Percentiles rank a stretch among this genome's conserved stretches.
Conservation (phyloP, 208 protist species). For the Naegleria lovaniensis region DNA sequence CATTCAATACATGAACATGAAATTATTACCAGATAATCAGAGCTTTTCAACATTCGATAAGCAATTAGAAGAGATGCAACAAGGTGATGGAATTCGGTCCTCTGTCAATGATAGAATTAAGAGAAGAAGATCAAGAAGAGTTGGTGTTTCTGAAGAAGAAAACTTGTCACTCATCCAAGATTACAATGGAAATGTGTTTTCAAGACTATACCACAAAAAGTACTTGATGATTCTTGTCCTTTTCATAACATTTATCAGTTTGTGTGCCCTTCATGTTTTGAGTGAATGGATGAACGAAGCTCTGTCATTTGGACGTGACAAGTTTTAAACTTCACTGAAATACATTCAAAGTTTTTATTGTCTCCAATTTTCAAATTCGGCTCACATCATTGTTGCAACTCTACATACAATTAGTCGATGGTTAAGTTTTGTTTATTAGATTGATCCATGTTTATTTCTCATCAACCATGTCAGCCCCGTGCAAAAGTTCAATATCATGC, state of each 20-base stretch:
- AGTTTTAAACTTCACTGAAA: too few relatives aligned
- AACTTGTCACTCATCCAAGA: not conserved
- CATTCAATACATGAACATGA: slow-evolving; percentile 7
- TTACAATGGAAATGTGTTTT: not conserved
- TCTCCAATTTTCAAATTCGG: too few relatives aligned
- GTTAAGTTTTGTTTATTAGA: not conserved
- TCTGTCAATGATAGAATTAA: not conserved
- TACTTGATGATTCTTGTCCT: not conserved
- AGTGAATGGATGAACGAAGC: not conserved
- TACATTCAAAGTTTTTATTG: too few relatives aligned
- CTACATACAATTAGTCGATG: too few relatives aligned
- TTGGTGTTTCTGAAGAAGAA: not conserved
- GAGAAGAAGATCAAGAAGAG: not conserved
- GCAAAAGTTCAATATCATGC: not conserved
- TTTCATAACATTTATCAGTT: not conserved
- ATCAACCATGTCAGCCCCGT: not conserved
- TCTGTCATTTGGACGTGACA: not conserved
- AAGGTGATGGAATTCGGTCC: not conserved
- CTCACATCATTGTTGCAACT: too few relatives aligned
- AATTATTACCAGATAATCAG: not conserved
- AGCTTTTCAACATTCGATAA: slow-evolving; percentile 10
- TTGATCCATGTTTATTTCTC: not conserved
- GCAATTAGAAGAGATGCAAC: not conserved
- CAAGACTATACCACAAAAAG: not conserved
- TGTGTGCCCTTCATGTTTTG: not conserved